A percentile compares a stretch with the other conserved stretches of the same genome.
These are phyloP conservation scores for Rubroboletus pulcherrimus DNA, from an alignment of 768 basidiomycete genomes.

Conservation along the genomic window DNA sequence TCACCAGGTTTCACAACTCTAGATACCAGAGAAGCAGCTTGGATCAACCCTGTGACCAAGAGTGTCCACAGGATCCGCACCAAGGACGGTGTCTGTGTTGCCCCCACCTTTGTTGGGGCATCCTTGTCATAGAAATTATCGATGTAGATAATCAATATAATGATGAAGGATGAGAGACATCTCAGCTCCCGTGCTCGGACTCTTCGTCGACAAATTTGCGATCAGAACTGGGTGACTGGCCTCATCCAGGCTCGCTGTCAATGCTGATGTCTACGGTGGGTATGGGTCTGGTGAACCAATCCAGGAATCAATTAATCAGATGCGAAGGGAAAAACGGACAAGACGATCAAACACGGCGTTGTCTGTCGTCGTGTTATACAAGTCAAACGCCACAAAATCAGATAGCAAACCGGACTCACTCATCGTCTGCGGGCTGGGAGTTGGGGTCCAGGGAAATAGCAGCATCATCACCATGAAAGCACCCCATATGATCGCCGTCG, in stretches of 20 bases:
- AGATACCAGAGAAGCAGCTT: conserved; percentile 74
- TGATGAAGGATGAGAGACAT: neutral
- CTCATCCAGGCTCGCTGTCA: conserved; percentile 5
- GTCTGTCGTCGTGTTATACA: conserved; percentile 6
- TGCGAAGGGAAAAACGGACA: conserved; percentile 30
- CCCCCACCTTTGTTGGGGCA: conserved; percentile 82
- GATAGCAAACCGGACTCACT: conserved; percentile 24
- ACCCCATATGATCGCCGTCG: conserved; percentile 30
- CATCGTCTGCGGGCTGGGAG: conserved; percentile 26
- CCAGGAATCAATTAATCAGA: conserved; percentile 25
- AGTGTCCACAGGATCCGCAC: conserved; percentile 83
- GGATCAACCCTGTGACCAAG: conserved; percentile 83
- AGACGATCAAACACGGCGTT: conserved; percentile 28
- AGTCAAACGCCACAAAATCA: neutral
- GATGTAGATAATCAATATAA: conserved; percentile 7
- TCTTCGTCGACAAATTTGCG: neutral
- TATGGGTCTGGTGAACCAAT: conserved; percentile 35
- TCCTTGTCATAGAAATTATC: conserved; percentile 68
- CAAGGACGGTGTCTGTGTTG: conserved; percentile 74
- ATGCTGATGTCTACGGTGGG: conserved; percentile 22
- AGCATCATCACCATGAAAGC: conserved; percentile 33
- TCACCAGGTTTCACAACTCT: conserved; percentile 79
- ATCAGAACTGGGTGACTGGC: neutral
- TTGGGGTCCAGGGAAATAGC: conserved; percentile 31
- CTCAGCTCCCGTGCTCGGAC: neutral